Evolutionary conservation across 208 protist species (phyloP).

Genomic region (Herpetomonas muscarum): DNA sequence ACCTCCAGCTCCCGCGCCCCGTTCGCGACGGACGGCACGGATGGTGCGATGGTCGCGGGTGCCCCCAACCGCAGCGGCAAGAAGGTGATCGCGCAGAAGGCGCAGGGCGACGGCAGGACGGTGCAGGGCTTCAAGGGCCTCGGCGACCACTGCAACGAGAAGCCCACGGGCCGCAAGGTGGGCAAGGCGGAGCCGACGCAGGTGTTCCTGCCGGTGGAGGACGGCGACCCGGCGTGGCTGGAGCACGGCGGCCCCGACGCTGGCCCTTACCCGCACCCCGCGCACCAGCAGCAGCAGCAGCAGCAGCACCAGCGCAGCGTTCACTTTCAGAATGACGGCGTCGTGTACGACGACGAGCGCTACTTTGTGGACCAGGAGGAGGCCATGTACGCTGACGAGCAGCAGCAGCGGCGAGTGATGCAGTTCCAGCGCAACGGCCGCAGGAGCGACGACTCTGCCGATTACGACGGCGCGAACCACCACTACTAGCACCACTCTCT

Average conservation of each 20-base stretch:
- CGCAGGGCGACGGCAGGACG: background rate
- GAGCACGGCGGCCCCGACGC: background rate
- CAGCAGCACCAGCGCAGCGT: constrained; percentile 2
- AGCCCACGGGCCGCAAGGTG: background rate
- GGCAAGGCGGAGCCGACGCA: background rate
- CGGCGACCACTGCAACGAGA: background rate
- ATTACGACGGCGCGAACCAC: too few species aligned
- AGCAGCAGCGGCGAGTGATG: background rate
- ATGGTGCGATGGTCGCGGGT: too few species aligned
- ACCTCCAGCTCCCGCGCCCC: too few species aligned
- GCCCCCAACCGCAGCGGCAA: background rate
- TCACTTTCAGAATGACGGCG: background rate
- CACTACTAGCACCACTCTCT: too few species aligned
- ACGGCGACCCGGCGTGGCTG: background rate
- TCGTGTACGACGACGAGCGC: background rate
- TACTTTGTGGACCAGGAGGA: background rate
- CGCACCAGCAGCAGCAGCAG: background rate
- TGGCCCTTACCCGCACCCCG: background rate
- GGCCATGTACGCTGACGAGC: background rate
- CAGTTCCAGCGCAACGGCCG: background rate
- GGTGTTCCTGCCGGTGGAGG: background rate
- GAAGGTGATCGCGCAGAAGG: background rate
- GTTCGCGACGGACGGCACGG: too few species aligned
- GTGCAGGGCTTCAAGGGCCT: constrained; percentile 3
- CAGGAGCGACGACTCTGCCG: background rate